Evolutionary conservation across 139 green algal genomes (phyloP).

Genomic region (Diplosphaera chodatii): DNA sequence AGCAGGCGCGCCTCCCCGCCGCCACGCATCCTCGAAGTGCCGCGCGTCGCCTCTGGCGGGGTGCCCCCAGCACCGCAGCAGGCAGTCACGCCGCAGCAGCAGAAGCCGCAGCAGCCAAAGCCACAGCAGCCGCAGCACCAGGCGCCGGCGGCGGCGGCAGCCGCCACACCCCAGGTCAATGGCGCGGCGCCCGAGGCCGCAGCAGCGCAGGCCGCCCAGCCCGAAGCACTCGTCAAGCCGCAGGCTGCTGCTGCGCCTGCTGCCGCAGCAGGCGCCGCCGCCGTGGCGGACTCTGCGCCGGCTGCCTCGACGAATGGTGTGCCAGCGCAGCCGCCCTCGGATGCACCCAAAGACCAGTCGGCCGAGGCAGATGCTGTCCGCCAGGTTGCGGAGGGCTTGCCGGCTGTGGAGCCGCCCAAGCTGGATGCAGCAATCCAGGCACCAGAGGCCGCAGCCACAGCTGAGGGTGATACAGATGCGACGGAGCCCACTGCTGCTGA

Average conservation of each 20-base stretch:
- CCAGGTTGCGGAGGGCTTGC: not conserved
- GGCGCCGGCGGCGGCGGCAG: not conserved
- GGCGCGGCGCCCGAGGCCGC: not conserved
- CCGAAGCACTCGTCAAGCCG: not conserved
- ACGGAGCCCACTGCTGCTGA: not conserved
- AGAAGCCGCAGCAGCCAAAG: constrained; percentile 2
- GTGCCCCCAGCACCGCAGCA: not conserved
- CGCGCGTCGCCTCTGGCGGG: not conserved
- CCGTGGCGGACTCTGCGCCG: not conserved
- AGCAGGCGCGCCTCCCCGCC: not conserved
- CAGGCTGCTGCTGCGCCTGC: not conserved
- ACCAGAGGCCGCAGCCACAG: not conserved
- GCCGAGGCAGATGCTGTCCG: not conserved
- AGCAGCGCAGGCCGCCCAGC: too few species aligned
- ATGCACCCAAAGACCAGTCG: not conserved
- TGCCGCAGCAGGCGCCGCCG: not conserved
- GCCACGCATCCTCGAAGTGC: not conserved
- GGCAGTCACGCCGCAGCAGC: constrained; percentile 9
- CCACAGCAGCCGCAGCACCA: constrained; percentile 4
- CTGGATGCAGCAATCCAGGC: not conserved
- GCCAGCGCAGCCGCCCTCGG: not conserved
- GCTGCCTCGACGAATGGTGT: not conserved
- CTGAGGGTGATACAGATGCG: too few species aligned
- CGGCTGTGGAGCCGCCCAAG: not conserved
- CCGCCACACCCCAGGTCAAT: not conserved